phyloP scores from a whole-genome alignment of 768 basidiomycete genomes.

The Serpula lacrymans region DNA sequence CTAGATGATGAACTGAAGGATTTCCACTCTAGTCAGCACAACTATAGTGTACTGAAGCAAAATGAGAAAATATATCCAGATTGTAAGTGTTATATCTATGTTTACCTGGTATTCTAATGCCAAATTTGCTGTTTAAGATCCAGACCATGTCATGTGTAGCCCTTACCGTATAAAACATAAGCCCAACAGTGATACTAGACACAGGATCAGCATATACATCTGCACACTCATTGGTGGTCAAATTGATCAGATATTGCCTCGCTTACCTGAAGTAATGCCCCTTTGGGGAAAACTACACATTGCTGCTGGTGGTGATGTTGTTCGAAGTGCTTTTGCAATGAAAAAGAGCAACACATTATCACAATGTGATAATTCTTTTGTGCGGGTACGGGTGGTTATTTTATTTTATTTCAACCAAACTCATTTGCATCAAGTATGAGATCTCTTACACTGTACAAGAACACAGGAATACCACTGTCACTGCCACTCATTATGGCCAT shows the following conservation, averaged over 20 bases:
- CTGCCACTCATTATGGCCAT: no score
- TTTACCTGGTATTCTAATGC: no score
- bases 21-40: background rate
- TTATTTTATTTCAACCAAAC: no score
- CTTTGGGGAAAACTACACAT: slow-evolving; percentile 2
- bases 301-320: background rate
- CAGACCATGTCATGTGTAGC: background rate
- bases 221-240: background rate
- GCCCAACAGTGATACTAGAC: background rate
- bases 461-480: no score
- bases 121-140: no score
- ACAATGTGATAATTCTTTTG: background rate
- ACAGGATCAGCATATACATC: background rate
- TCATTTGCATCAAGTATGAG: no score
- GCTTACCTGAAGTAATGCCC: slow-evolving; percentile 1
- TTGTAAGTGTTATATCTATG: no score
- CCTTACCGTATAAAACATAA: background rate
- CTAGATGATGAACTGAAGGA: slow-evolving; percentile 1
- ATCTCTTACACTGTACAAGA: no score
- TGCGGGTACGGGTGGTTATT: no score
- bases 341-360: background rate
- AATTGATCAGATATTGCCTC: background rate
- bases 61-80: no score
- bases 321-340: slow-evolving; percentile 1
- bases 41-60: background rate